Conservation (phyloP, 305 asterid genomes). For the Rubia tinctorum region DNA sequence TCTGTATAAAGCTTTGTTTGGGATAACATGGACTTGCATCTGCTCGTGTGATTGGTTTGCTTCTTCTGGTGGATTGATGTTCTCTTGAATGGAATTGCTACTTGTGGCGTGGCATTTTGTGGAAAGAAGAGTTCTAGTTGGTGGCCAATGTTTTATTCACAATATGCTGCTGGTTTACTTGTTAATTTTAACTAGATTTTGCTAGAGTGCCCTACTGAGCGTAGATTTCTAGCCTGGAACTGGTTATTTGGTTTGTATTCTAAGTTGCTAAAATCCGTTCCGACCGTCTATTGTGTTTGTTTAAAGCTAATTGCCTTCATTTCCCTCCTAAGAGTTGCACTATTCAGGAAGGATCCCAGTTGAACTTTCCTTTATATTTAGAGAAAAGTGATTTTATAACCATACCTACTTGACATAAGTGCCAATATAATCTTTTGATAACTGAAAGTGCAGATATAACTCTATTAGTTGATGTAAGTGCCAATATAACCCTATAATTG, state of each 20-base stretch:
- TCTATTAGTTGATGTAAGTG: no score
- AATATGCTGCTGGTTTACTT: background rate
- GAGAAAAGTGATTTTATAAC: no score
- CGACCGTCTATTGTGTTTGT: background rate
- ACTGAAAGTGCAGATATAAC: no score
- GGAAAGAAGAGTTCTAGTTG: background rate
- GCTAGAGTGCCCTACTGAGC: background rate
- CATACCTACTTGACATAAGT: no score
- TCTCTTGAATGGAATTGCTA: constrained; percentile 4
- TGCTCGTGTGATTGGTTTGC: background rate
- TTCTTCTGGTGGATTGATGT: background rate
- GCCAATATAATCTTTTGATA: no score
- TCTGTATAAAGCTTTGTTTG: background rate
- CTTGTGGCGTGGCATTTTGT: background rate
- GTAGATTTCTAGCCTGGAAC: background rate
- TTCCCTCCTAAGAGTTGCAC: background rate
- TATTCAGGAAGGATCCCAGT: background rate
- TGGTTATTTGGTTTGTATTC: background rate
- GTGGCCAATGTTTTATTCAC: background rate
- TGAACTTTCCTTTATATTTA: no score
- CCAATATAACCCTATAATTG: no score
- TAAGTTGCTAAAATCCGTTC: background rate
- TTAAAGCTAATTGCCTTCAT: background rate
- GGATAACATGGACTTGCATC: constrained; percentile 6
- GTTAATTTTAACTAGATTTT: background rate